These are phyloP conservation scores for Sutorius eximius DNA, from an alignment of 1,284 basidiomycete genomes.

Conservation along the genomic window DNA sequence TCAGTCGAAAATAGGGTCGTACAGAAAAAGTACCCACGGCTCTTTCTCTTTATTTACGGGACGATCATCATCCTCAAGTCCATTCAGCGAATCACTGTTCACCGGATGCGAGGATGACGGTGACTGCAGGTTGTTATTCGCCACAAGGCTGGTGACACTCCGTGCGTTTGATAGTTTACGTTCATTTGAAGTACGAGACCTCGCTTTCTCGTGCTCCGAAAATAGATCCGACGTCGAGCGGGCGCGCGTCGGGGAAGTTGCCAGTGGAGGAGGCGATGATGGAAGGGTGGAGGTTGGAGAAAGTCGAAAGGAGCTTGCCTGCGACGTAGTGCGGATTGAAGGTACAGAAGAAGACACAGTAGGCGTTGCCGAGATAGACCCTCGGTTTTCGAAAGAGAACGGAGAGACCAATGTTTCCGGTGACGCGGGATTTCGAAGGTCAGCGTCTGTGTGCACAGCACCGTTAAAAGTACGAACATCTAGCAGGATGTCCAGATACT, in stretches of 20 bases:
- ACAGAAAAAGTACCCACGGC: slow-evolving; percentile 37
- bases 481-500: slow-evolving; percentile 21
- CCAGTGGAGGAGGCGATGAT: slow-evolving; percentile 36
- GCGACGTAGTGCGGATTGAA: slow-evolving; percentile 34
- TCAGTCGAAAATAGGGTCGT: slow-evolving; percentile 12
- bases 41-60: slow-evolving; percentile 40
- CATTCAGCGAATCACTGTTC: slow-evolving; percentile 18
- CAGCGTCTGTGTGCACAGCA: slow-evolving; percentile 30
- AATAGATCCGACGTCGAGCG: slow-evolving; percentile 59
- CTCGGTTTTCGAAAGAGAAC: slow-evolving; percentile 50
- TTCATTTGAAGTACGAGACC: slow-evolving; percentile 33
- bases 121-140: slow-evolving; percentile 24
- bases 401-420: slow-evolving; percentile 56
- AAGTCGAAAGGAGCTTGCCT: slow-evolving; percentile 30
- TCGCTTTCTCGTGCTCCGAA: slow-evolving; percentile 47
- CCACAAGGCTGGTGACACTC: slow-evolving; percentile 29
- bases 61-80: slow-evolving; percentile 30
- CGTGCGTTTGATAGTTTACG: slow-evolving; percentile 34
- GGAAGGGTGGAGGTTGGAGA: slow-evolving; percentile 35
- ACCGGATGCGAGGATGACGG: slow-evolving; percentile 14
- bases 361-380: slow-evolving; percentile 45
- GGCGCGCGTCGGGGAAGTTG: slow-evolving; percentile 49
- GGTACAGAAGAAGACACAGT: slow-evolving; percentile 44
- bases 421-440: slow-evolving; percentile 69
- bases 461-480: slow-evolving; percentile 8